A percentile compares a stretch with the other conserved stretches of the same genome.
Conservation (phyloP, 257 asterid genomes). For the Rubia yunnanensis region DNA sequence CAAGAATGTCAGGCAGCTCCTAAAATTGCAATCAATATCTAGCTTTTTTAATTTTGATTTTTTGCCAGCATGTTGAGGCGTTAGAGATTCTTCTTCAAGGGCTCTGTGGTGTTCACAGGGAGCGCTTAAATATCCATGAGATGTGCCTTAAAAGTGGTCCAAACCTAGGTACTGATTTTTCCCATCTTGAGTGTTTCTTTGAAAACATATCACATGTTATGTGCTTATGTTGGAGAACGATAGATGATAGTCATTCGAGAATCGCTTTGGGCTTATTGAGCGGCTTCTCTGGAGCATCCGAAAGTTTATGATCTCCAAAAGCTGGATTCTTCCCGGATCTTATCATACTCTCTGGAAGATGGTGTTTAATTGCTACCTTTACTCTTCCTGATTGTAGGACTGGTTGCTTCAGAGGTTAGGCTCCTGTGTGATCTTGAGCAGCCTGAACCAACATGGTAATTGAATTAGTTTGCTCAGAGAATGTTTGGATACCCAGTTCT, state of each 20-base stretch:
- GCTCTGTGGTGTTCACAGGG: constrained; percentile 75
- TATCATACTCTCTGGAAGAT: not conserved
- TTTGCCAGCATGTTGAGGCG: constrained; percentile 80
- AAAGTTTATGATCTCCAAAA: not conserved
- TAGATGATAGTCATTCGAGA: not conserved
- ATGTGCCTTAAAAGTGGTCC: constrained; percentile 78
- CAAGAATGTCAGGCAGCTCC: not conserved
- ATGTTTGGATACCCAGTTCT: not conserved
- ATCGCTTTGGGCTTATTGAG: not conserved
- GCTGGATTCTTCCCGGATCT: constrained; percentile 1
- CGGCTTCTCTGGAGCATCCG: not conserved
- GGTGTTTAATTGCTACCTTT: constrained; percentile 1
- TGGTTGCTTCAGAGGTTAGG: constrained; percentile 75
- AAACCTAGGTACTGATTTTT: constrained; percentile 46
- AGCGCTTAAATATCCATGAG: constrained; percentile 75
- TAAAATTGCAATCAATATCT: not conserved
- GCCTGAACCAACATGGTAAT: constrained; percentile 92
- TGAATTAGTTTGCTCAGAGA: constrained; percentile 1
- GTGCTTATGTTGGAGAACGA: not conserved
- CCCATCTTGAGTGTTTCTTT: not conserved
- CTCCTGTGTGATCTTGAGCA: constrained; percentile 91
- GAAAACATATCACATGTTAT: not conserved
- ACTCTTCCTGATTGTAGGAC: constrained; percentile 36
- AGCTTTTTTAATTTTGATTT: constrained; percentile 1
- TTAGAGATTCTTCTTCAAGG: constrained; percentile 95